These are phyloP conservation scores for Aspergillus haitiensis DNA, from an alignment of 495 filamentous ascomycete species.

Conservation along the genomic window DNA sequence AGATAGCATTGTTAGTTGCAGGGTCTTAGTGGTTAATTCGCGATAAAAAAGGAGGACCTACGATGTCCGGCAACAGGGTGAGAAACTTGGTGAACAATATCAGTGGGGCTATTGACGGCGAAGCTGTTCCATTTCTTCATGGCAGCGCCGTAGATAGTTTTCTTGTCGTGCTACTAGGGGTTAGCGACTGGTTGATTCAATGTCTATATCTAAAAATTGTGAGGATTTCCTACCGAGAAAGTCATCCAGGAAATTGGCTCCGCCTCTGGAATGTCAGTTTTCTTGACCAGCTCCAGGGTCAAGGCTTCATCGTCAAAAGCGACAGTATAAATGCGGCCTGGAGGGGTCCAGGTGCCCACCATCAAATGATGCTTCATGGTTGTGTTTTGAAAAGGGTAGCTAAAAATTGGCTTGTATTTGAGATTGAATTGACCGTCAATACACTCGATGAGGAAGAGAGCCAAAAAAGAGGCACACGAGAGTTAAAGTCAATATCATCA, in stretches of 20 bases:
- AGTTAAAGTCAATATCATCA: slow-evolving; percentile 5
- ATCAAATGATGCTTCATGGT: slow-evolving; percentile 79
- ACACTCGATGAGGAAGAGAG: neutral
- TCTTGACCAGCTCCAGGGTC: slow-evolving; percentile 69
- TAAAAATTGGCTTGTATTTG: neutral
- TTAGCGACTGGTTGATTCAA: slow-evolving; percentile 3
- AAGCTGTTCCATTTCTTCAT: slow-evolving; percentile 91
- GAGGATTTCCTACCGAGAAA: slow-evolving; percentile 61
- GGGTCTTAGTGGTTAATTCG: neutral
- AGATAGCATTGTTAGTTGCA: slow-evolving; percentile 1
- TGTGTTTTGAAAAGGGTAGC: slow-evolving; percentile 7
- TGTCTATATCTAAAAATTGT: neutral
- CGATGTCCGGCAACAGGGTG: slow-evolving; percentile 66
- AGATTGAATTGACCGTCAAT: slow-evolving; percentile 6
- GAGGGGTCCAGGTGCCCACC: slow-evolving; percentile 81
- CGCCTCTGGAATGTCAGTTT: slow-evolving; percentile 72
- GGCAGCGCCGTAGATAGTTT: slow-evolving; percentile 80
- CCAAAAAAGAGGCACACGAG: slow-evolving; percentile 2
- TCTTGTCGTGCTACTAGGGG: slow-evolving; percentile 62
- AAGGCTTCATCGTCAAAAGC: slow-evolving; percentile 77
- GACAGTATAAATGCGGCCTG: slow-evolving; percentile 82
- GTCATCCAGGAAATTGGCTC: slow-evolving; percentile 92
- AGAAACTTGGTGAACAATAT: slow-evolving; percentile 73
- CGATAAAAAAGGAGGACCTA: slow-evolving; percentile 33
- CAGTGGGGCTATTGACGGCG: slow-evolving; percentile 69